Evolutionary conservation across 2,329 filamentous ascomycete species (phyloP).

Genomic region (Claviceps pusilla): DNA sequence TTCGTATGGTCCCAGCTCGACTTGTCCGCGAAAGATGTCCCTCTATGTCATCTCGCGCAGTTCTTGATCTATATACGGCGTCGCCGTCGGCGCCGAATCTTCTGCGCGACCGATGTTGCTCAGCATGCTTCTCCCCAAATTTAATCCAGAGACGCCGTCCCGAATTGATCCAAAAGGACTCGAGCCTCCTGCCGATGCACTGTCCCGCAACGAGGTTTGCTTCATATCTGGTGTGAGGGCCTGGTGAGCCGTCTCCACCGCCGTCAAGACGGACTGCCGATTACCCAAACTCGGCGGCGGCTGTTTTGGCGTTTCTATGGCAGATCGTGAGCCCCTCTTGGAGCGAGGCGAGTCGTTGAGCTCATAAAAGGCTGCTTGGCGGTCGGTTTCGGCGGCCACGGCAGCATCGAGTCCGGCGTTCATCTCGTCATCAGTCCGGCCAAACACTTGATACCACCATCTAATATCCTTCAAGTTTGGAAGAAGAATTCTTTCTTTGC

Average conservation of each 20-base stretch:
- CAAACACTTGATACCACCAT: conserved; percentile 89
- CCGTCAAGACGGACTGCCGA: conserved; percentile 40
- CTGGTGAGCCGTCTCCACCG: conserved; percentile 43
- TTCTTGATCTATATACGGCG: conserved; percentile 24
- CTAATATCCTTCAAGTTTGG: conserved; percentile 63
- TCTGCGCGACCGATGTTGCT: conserved; percentile 17
- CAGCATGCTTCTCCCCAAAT: conserved; percentile 32
- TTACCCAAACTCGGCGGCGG: conserved; percentile 23
- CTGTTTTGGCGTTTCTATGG: conserved; percentile 19
- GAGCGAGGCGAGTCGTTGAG: conserved; percentile 15
- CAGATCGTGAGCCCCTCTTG: conserved; percentile 10
- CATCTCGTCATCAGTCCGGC: conserved; percentile 81
- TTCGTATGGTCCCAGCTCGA: conserved; percentile 17
- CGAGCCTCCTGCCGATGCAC: conserved; percentile 28
- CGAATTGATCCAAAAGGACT: conserved; percentile 31
- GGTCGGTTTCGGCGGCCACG: conserved; percentile 32
- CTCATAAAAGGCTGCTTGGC: conserved; percentile 21
- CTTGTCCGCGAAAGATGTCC: conserved; percentile 22
- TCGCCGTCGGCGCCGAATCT: conserved; percentile 10
- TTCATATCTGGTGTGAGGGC: conserved; percentile 28
- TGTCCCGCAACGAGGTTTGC: conserved; percentile 26
- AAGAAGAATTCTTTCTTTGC: conserved; percentile 71
- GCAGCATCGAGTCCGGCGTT: conserved; percentile 51
- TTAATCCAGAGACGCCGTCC: conserved; percentile 33
- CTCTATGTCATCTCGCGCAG: conserved; percentile 32